phyloP scores from a whole-genome alignment of 2,329 filamentous ascomycete genomes.

The Knufia fluminis region DNA sequence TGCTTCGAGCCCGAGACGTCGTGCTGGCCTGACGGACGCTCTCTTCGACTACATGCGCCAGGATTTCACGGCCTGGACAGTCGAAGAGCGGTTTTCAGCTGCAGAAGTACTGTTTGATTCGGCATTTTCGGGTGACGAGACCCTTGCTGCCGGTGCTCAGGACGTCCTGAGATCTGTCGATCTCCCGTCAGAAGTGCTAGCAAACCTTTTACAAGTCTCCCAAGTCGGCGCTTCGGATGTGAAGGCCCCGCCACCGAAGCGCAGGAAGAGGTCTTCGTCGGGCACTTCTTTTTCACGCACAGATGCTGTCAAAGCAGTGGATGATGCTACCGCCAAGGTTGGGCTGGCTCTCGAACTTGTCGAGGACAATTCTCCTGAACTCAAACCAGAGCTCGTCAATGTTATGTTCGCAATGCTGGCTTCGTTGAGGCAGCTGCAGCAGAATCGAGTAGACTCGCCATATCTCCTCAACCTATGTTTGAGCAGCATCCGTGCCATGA shows the following conservation, averaged over 20 bases:
- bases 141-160: slow-evolving; percentile 18
- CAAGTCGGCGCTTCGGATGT: slow-evolving; percentile 58
- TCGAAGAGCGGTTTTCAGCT: slow-evolving; percentile 29
- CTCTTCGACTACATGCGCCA: slow-evolving; percentile 60
- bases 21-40: slow-evolving; percentile 50
- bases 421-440: slow-evolving; percentile 73
- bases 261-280: slow-evolving; percentile 64
- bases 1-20: slow-evolving; percentile 19
- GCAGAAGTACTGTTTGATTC: slow-evolving; percentile 35
- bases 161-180: slow-evolving; percentile 15
- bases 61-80: slow-evolving; percentile 53
- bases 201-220: slow-evolving; percentile 63
- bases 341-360: slow-evolving; percentile 85
- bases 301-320: slow-evolving; percentile 12
- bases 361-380: slow-evolving; percentile 66
- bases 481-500: slow-evolving; percentile 71
- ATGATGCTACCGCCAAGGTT: slow-evolving; percentile 14
- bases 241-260: slow-evolving; percentile 63
- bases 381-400: slow-evolving; percentile 65
- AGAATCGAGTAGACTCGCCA: slow-evolving; percentile 75
- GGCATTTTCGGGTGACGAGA: slow-evolving; percentile 26
- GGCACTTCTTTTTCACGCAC: slow-evolving; percentile 37
- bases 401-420: slow-evolving; percentile 76
- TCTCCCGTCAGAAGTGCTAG: slow-evolving; percentile 40
- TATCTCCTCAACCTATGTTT: slow-evolving; percentile 83